phyloP scores from a whole-genome alignment of 1,284 basidiomycete species.

The Puccinia hordei region DNA sequence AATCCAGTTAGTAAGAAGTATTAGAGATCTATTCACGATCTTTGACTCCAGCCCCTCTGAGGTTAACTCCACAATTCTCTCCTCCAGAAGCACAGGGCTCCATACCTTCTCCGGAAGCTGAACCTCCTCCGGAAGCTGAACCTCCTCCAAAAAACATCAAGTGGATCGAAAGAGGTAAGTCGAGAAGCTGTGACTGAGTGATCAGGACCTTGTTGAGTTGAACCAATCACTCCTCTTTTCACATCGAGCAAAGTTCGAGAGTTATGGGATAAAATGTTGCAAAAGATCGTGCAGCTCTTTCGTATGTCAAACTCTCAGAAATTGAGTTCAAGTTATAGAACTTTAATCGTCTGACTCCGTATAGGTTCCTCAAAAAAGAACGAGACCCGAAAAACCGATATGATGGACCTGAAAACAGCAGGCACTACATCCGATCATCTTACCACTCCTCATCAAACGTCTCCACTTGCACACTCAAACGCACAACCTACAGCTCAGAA shows the following conservation, averaged over 20 bases:
- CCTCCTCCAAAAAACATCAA: background rate
- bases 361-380: background rate
- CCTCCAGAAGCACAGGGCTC: background rate
- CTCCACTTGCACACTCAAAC: background rate
- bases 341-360: background rate
- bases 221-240: background rate
- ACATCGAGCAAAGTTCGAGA: background rate
- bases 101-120: background rate
- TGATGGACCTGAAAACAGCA: background rate
- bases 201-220: background rate
- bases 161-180: background rate
- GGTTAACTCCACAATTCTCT: background rate
- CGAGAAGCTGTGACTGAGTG: background rate
- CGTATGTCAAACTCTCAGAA: background rate
- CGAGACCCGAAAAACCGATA: background rate
- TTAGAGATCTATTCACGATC: background rate
- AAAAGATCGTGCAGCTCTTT: background rate
- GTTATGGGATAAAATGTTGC: background rate
- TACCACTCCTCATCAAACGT: background rate
- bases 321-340: background rate
- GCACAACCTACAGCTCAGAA: background rate
- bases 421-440: background rate
- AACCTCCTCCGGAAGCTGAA: background rate
- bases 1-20: background rate
- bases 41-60: background rate